Base-by-base conservation (phyloP, 2,329 filamentous ascomycete genomes). In the Cercospora sp. region DNA sequence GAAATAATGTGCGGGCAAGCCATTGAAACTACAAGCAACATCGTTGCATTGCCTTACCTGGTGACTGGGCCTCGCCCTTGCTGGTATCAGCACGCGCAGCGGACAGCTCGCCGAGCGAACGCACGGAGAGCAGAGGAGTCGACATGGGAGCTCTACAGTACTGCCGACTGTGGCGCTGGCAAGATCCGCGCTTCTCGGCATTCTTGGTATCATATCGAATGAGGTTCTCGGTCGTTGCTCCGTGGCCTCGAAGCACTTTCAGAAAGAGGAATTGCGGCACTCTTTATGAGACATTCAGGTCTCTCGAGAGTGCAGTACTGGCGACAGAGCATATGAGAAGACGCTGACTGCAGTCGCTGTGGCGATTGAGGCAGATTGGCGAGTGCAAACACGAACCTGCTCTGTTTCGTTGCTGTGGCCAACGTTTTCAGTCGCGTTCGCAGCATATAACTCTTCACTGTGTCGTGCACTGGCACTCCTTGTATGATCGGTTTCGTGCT, bases 21-120 rank as follows among this genome's bases (percentile, higher is more conserved):
- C 30, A 23, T 53, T 12, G 26, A 28, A 30, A 26, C 18, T 7
- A 31, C 55, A 59, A 59, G 55, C 55, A 59, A 59, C 13, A 59
- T 59, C 55, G 55, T 36, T 59, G 55, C 30, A 31, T 59, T 20
- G 55, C 55, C 12, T 36, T 59, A 59, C 55, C 28, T 59, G 55
- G 55, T 36, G 55, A 63, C 40, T 18, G 55, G 33, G 63, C 30
- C 55, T 33, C 45, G 40, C 33, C 59, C 33, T 45, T 48, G 40
- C 59, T 26, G 26, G 20, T 12, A 30, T 61, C 33, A 42, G 2
- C 59, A 18, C 31, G 28, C 55, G 55, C 55, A 26, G 12, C 30
- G 28, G 55, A 31, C 26, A 26, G 55, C 30, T 33, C 55, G 55
- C 55, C 55, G n/a, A 58, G 26, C 28, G 55, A 58, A 18, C 55